Percentiles rank a stretch among this genome's conserved stretches.
These are phyloP conservation scores for Colletotrichum sp. DNA, from an alignment of 2,329 filamentous ascomycete species.

Conservation along the genomic window DNA sequence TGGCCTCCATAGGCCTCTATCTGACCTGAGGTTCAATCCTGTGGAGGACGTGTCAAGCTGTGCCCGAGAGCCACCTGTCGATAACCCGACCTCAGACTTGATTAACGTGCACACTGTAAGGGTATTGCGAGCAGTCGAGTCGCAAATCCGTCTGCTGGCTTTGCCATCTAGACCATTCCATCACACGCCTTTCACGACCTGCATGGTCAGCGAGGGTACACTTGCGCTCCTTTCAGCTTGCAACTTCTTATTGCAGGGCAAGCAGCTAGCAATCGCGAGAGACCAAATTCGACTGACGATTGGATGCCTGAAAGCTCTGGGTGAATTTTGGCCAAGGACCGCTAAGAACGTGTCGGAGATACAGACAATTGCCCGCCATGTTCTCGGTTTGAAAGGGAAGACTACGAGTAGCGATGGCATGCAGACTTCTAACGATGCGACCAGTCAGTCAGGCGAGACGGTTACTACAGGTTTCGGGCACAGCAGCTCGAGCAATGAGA, in stretches of 20 bases:
- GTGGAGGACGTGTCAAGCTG: conserved; percentile 44
- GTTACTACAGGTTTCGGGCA: not conserved
- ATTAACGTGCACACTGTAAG: conserved; percentile 44
- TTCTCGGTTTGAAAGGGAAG: conserved; percentile 20
- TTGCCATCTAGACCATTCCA: conserved; percentile 36
- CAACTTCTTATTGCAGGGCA: conserved; percentile 34
- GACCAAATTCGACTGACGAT: conserved; percentile 46
- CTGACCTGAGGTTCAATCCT: conserved; percentile 41
- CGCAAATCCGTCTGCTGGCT: conserved; percentile 41
- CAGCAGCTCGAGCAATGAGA: not conserved
- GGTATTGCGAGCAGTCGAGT: conserved; percentile 40
- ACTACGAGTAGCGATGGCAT: too few species aligned
- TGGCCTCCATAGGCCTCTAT: conserved; percentile 42
- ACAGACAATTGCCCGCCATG: conserved; percentile 41
- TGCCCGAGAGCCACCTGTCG: conserved; percentile 25
- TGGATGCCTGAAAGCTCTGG: conserved; percentile 42
- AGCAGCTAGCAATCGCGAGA: conserved; percentile 38
- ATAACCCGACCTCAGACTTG: conserved; percentile 25
- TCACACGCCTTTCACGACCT: conserved; percentile 44
- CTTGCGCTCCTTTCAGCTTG: conserved; percentile 42
- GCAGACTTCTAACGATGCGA: not conserved
- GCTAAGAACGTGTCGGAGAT: conserved; percentile 42
- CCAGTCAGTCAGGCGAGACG: not conserved
- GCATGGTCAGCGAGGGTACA: conserved; percentile 44
- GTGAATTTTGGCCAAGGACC: conserved; percentile 40